Evolutionary conservation across 2,329 filamentous ascomycete genomes (phyloP).

Genomic region (Fusarium nodosum): DNA sequence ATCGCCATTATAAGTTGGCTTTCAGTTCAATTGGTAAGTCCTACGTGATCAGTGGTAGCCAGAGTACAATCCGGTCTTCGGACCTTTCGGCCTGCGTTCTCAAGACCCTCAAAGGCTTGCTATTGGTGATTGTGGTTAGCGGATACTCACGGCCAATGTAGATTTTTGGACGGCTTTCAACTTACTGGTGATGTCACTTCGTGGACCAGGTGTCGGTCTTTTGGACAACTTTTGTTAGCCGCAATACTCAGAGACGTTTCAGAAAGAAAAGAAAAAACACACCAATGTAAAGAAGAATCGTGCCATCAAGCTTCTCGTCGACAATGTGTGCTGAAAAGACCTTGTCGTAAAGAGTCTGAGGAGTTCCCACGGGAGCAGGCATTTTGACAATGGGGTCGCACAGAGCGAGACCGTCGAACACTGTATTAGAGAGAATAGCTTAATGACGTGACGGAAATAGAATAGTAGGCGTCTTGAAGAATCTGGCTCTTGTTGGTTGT

Average conservation of each 20-base stretch:
- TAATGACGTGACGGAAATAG: not conserved
- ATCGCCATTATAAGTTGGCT: not conserved
- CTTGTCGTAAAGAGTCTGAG: conserved; percentile 96
- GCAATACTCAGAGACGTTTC: not conserved
- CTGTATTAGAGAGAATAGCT: conserved; percentile 2
- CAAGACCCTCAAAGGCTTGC: conserved; percentile 97
- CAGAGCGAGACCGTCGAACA: not conserved
- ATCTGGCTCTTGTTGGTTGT: conserved; percentile 1
- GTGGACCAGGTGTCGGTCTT: conserved; percentile 95
- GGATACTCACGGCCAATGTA: conserved; percentile 20
- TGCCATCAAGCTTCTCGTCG: conserved; percentile 94
- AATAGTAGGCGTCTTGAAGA: conserved; percentile 16
- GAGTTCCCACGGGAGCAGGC: conserved; percentile 79
- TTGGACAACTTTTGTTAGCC: conserved; percentile 29
- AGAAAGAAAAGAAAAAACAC: conserved; percentile 58
- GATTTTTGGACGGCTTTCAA: conserved; percentile 34
- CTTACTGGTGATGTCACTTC: conserved; percentile 96
- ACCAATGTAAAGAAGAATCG: conserved; percentile 93
- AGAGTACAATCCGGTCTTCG: conserved; percentile 96
- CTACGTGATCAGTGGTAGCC: conserved; percentile 95
- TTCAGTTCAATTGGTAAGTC: conserved; percentile 52
- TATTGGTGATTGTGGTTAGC: conserved; percentile 55
- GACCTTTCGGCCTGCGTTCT: conserved; percentile 88
- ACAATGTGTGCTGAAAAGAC: conserved; percentile 95
- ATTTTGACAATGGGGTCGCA: conserved; percentile 65